phyloP scores from a whole-genome alignment of 768 basidiomycete genomes.

The Boletus insuetus region DNA sequence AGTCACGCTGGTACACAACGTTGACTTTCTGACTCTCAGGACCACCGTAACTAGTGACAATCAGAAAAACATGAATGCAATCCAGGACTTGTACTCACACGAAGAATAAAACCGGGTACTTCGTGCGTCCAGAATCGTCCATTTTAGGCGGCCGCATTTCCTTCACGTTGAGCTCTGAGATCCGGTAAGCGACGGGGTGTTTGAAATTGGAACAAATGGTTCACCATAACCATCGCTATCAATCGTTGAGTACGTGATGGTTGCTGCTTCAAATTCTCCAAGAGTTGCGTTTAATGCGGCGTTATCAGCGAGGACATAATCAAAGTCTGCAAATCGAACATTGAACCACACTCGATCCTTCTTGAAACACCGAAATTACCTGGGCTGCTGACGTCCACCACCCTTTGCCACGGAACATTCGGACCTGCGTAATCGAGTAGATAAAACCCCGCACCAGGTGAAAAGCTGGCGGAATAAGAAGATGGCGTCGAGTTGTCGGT shows the following conservation, averaged over 20 bases:
- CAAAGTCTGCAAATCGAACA: constrained; percentile 44
- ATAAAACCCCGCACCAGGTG: constrained; percentile 84
- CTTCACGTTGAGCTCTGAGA: constrained; percentile 79
- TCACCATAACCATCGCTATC: constrained; percentile 79
- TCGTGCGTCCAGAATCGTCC: constrained; percentile 93
- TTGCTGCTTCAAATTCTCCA: constrained; percentile 67
- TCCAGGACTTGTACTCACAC: constrained; percentile 46
- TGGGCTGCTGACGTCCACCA: constrained; percentile 53
- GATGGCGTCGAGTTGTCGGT: constrained; percentile 52
- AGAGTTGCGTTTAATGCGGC: constrained; percentile 60
- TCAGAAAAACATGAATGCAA: constrained; percentile 2
- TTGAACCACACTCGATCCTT: neutral
- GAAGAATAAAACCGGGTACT: constrained; percentile 91
- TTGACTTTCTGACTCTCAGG: constrained; percentile 81
- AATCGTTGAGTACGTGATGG: constrained; percentile 67
- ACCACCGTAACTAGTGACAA: constrained; percentile 73
- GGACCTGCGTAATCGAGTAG: constrained; percentile 79
- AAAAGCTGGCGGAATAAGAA: constrained; percentile 71
- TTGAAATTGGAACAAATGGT: constrained; percentile 14
- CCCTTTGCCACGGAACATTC: constrained; percentile 81
- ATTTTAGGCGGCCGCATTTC: constrained; percentile 90
- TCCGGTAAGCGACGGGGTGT: constrained; percentile 18
- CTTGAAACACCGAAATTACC: constrained; percentile 32
- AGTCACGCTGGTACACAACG: constrained; percentile 65
- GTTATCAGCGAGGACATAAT: constrained; percentile 72